Evolutionary conservation across 805 yeast species (phyloP), one percentile per base, ranked within the genome.

Genomic region (Lipomyces spencermartinsiae): DNA sequence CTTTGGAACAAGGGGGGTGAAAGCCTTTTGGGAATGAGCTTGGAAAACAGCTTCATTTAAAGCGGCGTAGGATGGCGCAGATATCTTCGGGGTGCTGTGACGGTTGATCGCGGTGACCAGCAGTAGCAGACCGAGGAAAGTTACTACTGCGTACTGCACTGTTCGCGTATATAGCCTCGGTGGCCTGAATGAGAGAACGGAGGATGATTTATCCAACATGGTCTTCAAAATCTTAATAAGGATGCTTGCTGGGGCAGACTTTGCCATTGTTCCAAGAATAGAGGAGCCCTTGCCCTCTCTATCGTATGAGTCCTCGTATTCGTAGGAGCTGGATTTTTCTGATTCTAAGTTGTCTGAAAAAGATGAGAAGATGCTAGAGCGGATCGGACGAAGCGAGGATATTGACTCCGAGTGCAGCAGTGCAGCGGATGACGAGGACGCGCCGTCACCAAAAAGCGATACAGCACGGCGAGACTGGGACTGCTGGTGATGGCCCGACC

Each of bases 21-120:
- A 69, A 5, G 72, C 69, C 14, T 61, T 57, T 58, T 69, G 71
- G 25, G 39, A 59, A 63, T 69, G 71, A 8, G 72, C 71, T 19
- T 64, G 63, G 55, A 53, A 69, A 14, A 69, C 57, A 25, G 72
- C 72, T 29, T 69, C 72, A 57, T 69, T 69, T 43, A 69, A 66
- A 7, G 71, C 71, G 10, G 72, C 70, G 43, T 69, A 69, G 10
- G 71, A 68, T 9, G 72, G 72, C 22, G 66, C 62, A 29, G 49
- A 51, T 19, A 65, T 54, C 14, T 53, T 35, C 7, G 70, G 63
- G 9, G 63, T 59, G 54, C 49, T 58, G 14, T 22, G 51, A n/a
- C 61, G 63, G 34, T 58, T 37, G 57, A 60, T 19, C n/a, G 56
- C 35, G 49, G 54, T 35, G 29, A 61, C 49, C 22, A 68, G 67